Evolutionary conservation across 768 basidiomycete genomes (phyloP).

Genomic region (Lyophyllum shimeji): DNA sequence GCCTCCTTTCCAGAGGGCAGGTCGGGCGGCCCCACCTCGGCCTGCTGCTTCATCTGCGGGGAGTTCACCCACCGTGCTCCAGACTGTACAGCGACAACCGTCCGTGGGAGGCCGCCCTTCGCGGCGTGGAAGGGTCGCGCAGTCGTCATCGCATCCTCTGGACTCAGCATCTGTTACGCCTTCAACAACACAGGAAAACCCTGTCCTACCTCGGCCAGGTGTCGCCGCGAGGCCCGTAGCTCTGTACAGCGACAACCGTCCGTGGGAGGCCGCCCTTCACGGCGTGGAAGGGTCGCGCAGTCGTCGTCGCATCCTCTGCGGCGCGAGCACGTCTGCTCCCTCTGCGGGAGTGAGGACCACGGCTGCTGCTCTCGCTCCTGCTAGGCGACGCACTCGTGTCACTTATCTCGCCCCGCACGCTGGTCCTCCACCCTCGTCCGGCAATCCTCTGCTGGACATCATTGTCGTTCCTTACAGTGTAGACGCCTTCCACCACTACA

Average conservation of each 20-base stretch:
- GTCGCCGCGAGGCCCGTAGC: too few relatives aligned
- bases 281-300: neutral
- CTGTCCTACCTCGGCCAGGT: neutral
- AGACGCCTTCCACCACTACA: too few relatives aligned
- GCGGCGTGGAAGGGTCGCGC: constrained; percentile 1
- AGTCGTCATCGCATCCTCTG: constrained; percentile 11
- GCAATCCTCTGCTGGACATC: constrained; percentile 20
- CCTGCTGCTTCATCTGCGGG: constrained; percentile 23
- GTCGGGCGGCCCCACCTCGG: constrained; percentile 3
- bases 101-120: constrained; percentile 12
- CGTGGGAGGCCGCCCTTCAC: constrained; percentile 15
- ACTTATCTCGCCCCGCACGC: neutral
- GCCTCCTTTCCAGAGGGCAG: constrained; percentile 11
- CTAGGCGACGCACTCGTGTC: constrained; percentile 10
- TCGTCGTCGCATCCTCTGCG: constrained; percentile 13
- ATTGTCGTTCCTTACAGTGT: constrained; percentile 30
- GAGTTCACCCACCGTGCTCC: constrained; percentile 17
- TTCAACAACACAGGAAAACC: neutral
- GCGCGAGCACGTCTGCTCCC: neutral
- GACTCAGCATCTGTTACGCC: neutral
- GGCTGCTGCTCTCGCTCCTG: constrained; percentile 13
- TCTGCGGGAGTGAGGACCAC: neutral
- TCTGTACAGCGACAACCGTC: neutral
- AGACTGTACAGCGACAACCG: constrained; percentile 1
- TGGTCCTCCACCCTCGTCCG: neutral